A percentile compares a stretch with the other conserved stretches of the same genome.
Evolutionary conservation across 2,329 filamentous ascomycete species (phyloP).

Genomic region (Arthrinium phaeospermum): DNA sequence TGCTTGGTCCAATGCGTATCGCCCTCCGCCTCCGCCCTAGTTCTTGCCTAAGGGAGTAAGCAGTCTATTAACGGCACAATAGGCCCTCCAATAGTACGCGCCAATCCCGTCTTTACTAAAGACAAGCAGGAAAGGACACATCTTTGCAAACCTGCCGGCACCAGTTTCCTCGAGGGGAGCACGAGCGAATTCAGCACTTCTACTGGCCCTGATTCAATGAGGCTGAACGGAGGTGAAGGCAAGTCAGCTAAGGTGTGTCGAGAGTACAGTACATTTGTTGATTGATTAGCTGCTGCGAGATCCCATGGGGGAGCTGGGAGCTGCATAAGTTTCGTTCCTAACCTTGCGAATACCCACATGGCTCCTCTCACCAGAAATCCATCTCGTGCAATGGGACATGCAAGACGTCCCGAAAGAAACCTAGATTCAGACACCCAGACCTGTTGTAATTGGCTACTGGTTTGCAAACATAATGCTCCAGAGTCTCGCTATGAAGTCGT

Average conservation of each 20-base stretch:
- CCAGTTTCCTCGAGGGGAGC: neutral
- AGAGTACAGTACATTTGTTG: neutral
- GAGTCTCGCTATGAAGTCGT: neutral
- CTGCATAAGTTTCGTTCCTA: slow-evolving; percentile 11
- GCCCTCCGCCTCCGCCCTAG: neutral
- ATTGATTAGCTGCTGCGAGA: neutral
- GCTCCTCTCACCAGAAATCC: neutral
- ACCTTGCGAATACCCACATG: slow-evolving; percentile 5
- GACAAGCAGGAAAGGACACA: neutral
- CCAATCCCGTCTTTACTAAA: neutral
- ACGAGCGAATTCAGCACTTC: neutral
- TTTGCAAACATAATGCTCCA: neutral
- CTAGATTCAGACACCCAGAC: neutral
- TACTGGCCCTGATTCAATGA: neutral
- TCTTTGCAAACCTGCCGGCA: neutral
- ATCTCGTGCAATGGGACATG: neutral
- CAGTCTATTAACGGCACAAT: slow-evolving; percentile 9
- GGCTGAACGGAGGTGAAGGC: neutral
- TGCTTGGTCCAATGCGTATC: neutral
- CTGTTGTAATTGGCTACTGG: neutral
- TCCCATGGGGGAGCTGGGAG: neutral
- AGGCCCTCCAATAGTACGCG: neutral
- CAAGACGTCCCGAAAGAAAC: neutral
- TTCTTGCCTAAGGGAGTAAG: slow-evolving; percentile 7
- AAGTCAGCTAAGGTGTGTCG: neutral